These are phyloP conservation scores for Davidsoniella eucalypti DNA, from an alignment of 2,329 filamentous ascomycete genomes.

Conservation along the genomic window DNA sequence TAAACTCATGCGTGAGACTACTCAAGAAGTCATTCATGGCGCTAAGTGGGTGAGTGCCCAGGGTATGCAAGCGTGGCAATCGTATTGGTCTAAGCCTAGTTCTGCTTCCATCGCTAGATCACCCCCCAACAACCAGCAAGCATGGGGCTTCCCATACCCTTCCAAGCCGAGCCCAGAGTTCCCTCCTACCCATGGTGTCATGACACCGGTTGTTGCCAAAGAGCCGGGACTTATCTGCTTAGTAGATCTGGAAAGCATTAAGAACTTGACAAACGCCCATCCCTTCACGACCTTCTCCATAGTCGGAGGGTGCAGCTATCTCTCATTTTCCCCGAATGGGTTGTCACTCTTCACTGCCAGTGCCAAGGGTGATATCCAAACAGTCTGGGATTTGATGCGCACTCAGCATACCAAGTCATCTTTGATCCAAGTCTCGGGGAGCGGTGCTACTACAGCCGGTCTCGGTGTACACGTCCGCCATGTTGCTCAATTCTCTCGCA, in stretches of 20 bases:
- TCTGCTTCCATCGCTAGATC: slow-evolving; percentile 29
- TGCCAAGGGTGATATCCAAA: slow-evolving; percentile 69
- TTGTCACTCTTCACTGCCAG: slow-evolving; percentile 63
- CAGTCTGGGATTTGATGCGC: slow-evolving; percentile 63
- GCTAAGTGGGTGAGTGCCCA: slow-evolving; percentile 65
- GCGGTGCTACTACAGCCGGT: slow-evolving; percentile 24
- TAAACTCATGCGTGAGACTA: slow-evolving; percentile 62
- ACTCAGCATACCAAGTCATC: slow-evolving; percentile 47
- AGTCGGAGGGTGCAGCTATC: slow-evolving; percentile 60
- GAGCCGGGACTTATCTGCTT: slow-evolving; percentile 64
- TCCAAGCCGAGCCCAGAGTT: slow-evolving; percentile 31
- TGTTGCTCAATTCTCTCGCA: slow-evolving; percentile 72
- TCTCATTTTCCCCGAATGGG: slow-evolving; percentile 62
- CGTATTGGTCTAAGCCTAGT: slow-evolving; percentile 50
- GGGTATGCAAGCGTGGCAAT: slow-evolving; percentile 61
- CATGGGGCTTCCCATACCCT: slow-evolving; percentile 29
- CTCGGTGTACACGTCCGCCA: slow-evolving; percentile 54
- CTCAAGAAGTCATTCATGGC: slow-evolving; percentile 60
- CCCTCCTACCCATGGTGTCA: slow-evolving; percentile 56
- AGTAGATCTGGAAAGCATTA: slow-evolving; percentile 49
- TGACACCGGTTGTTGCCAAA: slow-evolving; percentile 38
- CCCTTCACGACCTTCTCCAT: slow-evolving; percentile 56
- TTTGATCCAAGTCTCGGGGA: slow-evolving; percentile 31
- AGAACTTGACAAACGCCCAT: slow-evolving; percentile 34
- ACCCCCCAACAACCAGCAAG: slow-evolving; percentile 19